Conservation (phyloP, 169 alveolate species). For the Plasmodium gonderi region DNA sequence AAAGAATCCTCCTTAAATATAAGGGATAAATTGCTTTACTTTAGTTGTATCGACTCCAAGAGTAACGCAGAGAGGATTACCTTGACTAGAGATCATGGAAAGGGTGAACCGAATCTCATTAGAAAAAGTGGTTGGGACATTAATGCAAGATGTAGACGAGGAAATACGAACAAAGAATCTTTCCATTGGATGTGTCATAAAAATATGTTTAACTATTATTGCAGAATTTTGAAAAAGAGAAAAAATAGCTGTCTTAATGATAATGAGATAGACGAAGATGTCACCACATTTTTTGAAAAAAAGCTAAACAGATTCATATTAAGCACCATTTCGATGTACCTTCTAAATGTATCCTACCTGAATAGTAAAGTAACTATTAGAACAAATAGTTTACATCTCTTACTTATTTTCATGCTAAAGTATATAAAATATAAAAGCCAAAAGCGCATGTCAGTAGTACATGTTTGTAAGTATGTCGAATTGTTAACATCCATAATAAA, state of each 20-base stretch:
- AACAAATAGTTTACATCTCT: slow-evolving; percentile 27
- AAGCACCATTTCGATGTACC: slow-evolving; percentile 24
- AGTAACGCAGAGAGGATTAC: slow-evolving; percentile 44
- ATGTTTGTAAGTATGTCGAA: background rate
- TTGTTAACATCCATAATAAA: slow-evolving; percentile 33
- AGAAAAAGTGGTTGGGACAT: background rate
- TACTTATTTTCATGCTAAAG: slow-evolving; percentile 29
- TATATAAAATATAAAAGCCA: slow-evolving; percentile 40
- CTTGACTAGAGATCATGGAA: background rate
- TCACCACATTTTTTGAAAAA: background rate
- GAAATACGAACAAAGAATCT: background rate
- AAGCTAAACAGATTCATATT: background rate
- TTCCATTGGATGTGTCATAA: slow-evolving; percentile 22
- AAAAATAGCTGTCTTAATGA: slow-evolving; percentile 28
- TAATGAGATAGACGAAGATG: slow-evolving; percentile 43
- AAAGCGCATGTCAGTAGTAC: background rate
- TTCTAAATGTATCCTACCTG: slow-evolving; percentile 35
- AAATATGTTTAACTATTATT: slow-evolving; percentile 31
- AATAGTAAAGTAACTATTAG: slow-evolving; percentile 36
- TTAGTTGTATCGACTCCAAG: slow-evolving; percentile 42
- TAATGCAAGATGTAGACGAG: background rate
- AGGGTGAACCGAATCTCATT: background rate
- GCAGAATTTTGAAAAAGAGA: slow-evolving; percentile 36
- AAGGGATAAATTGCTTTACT: slow-evolving; percentile 35
- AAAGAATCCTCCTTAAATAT: background rate